Conservation (phyloP, 805 yeast genomes). For the Lachancea dasiensis region DNA sequence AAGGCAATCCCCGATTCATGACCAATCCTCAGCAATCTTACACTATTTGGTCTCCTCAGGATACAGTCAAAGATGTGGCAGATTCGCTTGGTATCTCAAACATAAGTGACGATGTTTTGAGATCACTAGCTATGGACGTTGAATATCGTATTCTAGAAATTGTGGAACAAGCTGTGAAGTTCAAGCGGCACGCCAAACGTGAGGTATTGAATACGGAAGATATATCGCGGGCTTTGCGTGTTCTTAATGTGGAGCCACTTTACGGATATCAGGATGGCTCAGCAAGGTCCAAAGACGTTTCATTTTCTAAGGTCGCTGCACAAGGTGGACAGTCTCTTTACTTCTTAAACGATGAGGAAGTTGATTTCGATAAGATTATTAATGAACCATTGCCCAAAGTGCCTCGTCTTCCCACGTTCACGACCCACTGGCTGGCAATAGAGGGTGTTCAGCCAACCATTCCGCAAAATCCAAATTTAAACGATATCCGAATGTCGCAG, state of each 20-base stretch:
- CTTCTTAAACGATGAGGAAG: constrained; percentile 86
- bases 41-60: constrained; percentile 95
- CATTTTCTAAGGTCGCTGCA: constrained; percentile 81
- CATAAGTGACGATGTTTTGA: constrained; percentile 87
- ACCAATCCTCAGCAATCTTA: constrained; percentile 46
- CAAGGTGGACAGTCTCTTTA: constrained; percentile 92
- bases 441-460: constrained; percentile 98
- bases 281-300: constrained; percentile 48
- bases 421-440: constrained; percentile 96
- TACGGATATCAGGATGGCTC: constrained; percentile 65
- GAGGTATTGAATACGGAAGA: constrained; percentile 76
- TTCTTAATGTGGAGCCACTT: constrained; percentile 89
- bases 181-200: constrained; percentile 91
- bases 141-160: constrained; percentile 95
- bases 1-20: constrained; percentile 3
- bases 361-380: constrained; percentile 88
- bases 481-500: constrained; percentile 62
- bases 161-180: constrained; percentile 90
- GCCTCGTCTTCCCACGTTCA: constrained; percentile 85
- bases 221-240: constrained; percentile 72
- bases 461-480: constrained; percentile 84
- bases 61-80: constrained; percentile 94
- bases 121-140: constrained; percentile 97
- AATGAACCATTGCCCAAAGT: constrained; percentile 94
- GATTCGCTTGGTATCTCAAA: constrained; percentile 77